These are phyloP conservation scores for Mitragyna speciosa DNA, from an alignment of 257 asterid species.

Conservation along the genomic window DNA sequence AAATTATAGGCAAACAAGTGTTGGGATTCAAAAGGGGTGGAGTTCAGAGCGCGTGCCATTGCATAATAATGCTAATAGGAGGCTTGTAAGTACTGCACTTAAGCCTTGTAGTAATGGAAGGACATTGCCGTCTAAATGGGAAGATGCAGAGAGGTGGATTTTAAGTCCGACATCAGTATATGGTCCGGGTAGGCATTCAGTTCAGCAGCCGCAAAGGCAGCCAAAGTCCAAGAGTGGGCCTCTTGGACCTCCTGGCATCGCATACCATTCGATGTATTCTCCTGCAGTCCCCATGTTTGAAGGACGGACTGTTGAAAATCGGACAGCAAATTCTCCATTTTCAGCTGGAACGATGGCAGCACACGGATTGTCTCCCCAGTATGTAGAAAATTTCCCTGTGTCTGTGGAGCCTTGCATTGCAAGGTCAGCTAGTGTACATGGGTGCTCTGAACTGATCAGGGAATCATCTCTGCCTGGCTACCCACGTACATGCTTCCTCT, in stretches of 20 bases:
- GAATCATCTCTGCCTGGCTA: constrained; percentile 50
- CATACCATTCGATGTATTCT: constrained; percentile 73
- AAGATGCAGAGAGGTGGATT: constrained; percentile 99
- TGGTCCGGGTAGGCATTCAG: constrained; percentile 46
- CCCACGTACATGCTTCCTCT: constrained; percentile 46
- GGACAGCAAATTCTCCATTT: constrained; percentile 61
- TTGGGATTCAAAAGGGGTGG: constrained; percentile 86
- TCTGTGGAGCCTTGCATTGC: constrained; percentile 73
- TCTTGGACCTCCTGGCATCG: constrained; percentile 84
- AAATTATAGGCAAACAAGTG: constrained; percentile 57
- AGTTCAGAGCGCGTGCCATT: constrained; percentile 86
- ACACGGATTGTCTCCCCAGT: constrained; percentile 55
- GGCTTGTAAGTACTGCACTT: constrained; percentile 46
- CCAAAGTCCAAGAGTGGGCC: constrained; percentile 98
- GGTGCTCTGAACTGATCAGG: constrained; percentile 68
- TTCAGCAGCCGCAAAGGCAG: constrained; percentile 67
- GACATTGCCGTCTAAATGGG: constrained; percentile 95
- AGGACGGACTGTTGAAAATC: constrained; percentile 42
- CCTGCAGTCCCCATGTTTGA: constrained; percentile 62
- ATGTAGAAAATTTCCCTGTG: constrained; percentile 46
- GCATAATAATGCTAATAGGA: constrained; percentile 48
- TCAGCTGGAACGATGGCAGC: constrained; percentile 59
- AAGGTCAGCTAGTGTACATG: constrained; percentile 84
- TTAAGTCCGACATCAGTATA: constrained; percentile 85
- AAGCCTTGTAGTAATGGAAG: constrained; percentile 70